Conservation (phyloP, 768 basidiomycete genomes). For the Boletus rubroflammeus region DNA sequence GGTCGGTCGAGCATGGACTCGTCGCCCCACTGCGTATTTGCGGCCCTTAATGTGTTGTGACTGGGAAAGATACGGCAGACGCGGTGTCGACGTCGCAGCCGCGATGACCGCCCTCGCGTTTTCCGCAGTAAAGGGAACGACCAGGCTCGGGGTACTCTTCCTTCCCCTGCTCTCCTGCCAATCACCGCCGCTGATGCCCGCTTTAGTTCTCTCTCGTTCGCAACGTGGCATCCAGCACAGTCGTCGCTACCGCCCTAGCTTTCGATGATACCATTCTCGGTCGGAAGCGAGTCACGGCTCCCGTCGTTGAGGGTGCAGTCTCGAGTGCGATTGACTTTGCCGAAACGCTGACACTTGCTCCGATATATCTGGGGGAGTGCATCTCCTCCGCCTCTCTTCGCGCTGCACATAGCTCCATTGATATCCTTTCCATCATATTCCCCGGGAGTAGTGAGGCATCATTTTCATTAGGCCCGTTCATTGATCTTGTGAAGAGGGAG, state of each 20-base stretch:
- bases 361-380: conserved; percentile 72
- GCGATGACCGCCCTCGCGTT: conserved; percentile 63
- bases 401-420: conserved; percentile 73
- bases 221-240: conserved; percentile 53
- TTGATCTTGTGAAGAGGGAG: conserved; percentile 75
- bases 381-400: conserved; percentile 71
- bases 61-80: conserved; percentile 45
- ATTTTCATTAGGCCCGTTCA: conserved; percentile 77
- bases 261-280: conserved; percentile 70
- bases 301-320: conserved; percentile 55
- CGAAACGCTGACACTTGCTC: conserved; percentile 70
- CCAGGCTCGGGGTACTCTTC: conserved; percentile 63
- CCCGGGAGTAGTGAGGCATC: conserved; percentile 75
- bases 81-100: conserved; percentile 66
- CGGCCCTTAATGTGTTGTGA: conserved; percentile 28
- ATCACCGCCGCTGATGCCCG: conserved; percentile 3
- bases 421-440: conserved; percentile 67
- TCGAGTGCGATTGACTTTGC: conserved; percentile 59
- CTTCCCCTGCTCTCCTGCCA: conserved; percentile 3
- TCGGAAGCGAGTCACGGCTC: conserved; percentile 54
- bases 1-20: conserved; percentile 22
- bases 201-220: conserved; percentile 66
- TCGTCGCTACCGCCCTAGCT: conserved; percentile 53
- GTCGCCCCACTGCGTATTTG: conserved; percentile 5
- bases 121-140: conserved; percentile 60